Evolutionary conservation across 805 yeast species (phyloP).

Genomic region (Starmerella asiatica): DNA sequence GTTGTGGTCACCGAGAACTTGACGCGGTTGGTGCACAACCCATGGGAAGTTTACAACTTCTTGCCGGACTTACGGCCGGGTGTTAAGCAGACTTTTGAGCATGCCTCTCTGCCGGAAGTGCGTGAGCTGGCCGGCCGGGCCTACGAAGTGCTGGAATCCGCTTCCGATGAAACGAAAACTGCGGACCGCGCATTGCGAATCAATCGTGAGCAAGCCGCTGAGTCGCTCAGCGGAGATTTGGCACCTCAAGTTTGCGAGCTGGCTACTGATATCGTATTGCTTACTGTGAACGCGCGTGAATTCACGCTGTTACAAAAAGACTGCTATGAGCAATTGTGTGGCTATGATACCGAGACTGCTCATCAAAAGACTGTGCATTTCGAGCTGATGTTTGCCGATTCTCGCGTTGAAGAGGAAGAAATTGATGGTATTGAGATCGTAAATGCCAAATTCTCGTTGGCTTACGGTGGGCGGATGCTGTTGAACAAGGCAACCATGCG

Average conservation of each 20-base stretch:
- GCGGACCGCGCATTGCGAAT: slow-evolving; percentile 48
- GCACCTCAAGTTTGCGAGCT: slow-evolving; percentile 30
- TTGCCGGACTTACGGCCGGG: slow-evolving; percentile 88
- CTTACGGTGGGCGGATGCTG: slow-evolving; percentile 95
- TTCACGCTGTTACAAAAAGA: slow-evolving; percentile 24
- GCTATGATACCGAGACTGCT: slow-evolving; percentile 28
- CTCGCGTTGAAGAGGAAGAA: slow-evolving; percentile 41
- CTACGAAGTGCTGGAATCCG: slow-evolving; percentile 62
- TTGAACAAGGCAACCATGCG: slow-evolving; percentile 82
- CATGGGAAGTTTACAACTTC: slow-evolving; percentile 75
- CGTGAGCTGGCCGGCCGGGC: slow-evolving; percentile 89
- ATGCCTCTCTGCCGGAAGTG: slow-evolving; percentile 92
- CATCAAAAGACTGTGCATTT: slow-evolving; percentile 24
- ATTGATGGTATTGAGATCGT: slow-evolving; percentile 85
- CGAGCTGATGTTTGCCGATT: slow-evolving; percentile 28
- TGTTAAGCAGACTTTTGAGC: slow-evolving; percentile 69
- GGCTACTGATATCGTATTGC: slow-evolving; percentile 27
- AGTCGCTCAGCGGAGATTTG: slow-evolving; percentile 25
- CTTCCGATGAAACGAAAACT: slow-evolving; percentile 62
- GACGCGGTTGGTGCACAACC: slow-evolving; percentile 88
- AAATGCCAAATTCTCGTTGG: slow-evolving; percentile 86
- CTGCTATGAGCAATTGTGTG: slow-evolving; percentile 37
- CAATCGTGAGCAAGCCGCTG: slow-evolving; percentile 38
- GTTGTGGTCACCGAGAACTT: slow-evolving; percentile 91
- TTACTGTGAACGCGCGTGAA: slow-evolving; percentile 30